A percentile compares a stretch with the other conserved stretches of the same genome.
These are phyloP conservation scores for Hypomontagnella submonticulosa DNA, from an alignment of 495 filamentous ascomycete genomes.

Conservation along the genomic window DNA sequence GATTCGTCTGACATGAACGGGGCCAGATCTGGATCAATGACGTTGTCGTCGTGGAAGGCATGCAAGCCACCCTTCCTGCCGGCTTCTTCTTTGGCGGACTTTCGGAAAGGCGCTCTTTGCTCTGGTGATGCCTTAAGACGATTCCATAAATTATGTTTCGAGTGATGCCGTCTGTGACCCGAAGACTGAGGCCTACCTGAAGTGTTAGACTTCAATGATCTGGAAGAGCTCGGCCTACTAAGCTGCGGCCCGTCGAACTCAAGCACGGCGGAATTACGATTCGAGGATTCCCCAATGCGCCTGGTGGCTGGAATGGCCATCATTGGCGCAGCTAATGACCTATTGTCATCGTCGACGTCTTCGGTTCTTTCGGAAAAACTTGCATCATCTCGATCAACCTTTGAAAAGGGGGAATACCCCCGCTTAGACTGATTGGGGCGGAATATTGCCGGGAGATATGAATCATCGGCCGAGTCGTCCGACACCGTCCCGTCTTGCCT, in stretches of 20 bases:
- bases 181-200: constrained; percentile 75
- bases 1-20: constrained; percentile 96
- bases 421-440: constrained; percentile 60
- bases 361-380: constrained; percentile 56
- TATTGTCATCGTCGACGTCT: constrained; percentile 51
- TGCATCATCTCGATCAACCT: constrained; percentile 49
- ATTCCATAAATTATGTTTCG: constrained; percentile 82
- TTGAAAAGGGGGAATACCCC: constrained; percentile 40
- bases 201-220: constrained; percentile 86
- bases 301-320: constrained; percentile 93
- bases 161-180: constrained; percentile 84
- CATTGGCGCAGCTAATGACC: constrained; percentile 66
- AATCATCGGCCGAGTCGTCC: constrained; percentile 82
- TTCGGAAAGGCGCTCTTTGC: constrained; percentile 91
- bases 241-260: constrained; percentile 83
- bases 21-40: constrained; percentile 96
- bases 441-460: constrained; percentile 63
- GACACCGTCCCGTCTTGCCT: constrained; percentile 87
- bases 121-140: constrained; percentile 62
- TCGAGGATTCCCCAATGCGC: constrained; percentile 80
- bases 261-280: constrained; percentile 85
- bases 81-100: constrained; percentile 72
- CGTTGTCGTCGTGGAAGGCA: constrained; percentile 96
- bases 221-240: constrained; percentile 85
- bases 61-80: constrained; percentile 73